Evolutionary conservation across 2,329 filamentous ascomycete genomes (phyloP).

Genomic region (Boeremia lycopersici): DNA sequence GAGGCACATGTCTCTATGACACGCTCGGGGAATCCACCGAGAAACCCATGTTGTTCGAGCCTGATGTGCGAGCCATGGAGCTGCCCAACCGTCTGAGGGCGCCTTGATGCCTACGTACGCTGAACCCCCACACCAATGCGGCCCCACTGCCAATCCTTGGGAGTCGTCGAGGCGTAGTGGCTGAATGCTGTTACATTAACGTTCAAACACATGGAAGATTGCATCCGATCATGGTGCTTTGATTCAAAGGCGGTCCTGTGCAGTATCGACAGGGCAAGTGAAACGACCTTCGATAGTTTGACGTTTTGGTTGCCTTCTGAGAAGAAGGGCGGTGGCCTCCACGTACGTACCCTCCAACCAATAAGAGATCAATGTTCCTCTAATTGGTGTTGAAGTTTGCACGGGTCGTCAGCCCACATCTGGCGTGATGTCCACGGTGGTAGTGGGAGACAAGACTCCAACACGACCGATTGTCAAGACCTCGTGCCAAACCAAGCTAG

Average conservation of each 20-base stretch:
- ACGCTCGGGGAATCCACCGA: background rate
- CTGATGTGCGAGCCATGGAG: background rate
- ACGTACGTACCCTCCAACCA: background rate
- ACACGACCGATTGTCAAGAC: background rate
- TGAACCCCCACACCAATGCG: slow-evolving; percentile 4
- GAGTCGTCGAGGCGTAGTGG: background rate
- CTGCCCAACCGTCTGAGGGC: background rate
- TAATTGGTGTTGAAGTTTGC: background rate
- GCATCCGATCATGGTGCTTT: background rate
- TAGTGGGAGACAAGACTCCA: background rate
- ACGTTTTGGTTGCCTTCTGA: background rate
- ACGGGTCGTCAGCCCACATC: slow-evolving; percentile 1
- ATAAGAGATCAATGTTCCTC: background rate
- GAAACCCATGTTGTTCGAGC: background rate
- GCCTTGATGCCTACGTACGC: background rate
- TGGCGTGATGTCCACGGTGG: background rate
- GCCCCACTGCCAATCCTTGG: background rate
- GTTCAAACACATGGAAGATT: background rate
- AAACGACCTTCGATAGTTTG: background rate
- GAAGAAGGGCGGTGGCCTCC: background rate
- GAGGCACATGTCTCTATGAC: background rate
- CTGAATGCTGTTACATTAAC: background rate
- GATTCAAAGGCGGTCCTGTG: background rate
- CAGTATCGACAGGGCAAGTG: background rate
- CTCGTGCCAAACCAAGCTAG: background rate